Conservation (phyloP, 768 basidiomycete species). For the Podaxis sp. region DNA sequence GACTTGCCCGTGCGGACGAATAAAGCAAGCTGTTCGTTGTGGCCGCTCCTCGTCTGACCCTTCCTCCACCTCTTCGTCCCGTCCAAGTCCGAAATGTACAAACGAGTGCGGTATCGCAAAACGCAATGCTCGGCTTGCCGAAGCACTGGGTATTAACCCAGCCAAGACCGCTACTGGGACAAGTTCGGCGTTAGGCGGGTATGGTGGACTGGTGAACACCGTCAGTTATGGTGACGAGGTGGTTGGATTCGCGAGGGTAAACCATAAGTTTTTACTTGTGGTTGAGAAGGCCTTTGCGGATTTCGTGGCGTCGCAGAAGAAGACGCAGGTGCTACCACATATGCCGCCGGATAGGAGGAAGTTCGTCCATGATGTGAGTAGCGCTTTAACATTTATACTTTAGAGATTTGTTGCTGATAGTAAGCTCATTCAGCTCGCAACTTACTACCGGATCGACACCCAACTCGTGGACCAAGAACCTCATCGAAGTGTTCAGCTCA, state of each 20-base stretch:
- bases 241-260: constrained; percentile 55
- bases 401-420: neutral
- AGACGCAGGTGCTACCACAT: constrained; percentile 71
- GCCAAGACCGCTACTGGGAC: constrained; percentile 16
- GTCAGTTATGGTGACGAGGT: constrained; percentile 66
- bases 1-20: constrained; percentile 80
- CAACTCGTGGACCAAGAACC: constrained; percentile 93
- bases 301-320: constrained; percentile 69
- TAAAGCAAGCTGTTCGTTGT: constrained; percentile 73
- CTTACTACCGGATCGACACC: constrained; percentile 79
- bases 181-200: constrained; percentile 23
- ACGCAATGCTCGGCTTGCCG: constrained; percentile 85
- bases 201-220: constrained; percentile 34
- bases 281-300: constrained; percentile 85
- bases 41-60: constrained; percentile 54
- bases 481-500: constrained; percentile 77
- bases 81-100: constrained; percentile 59
- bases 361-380: constrained; percentile 75
- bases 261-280: constrained; percentile 63
- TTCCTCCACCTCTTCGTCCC: constrained; percentile 27
- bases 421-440: constrained; percentile 54
- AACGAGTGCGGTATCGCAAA: constrained; percentile 84
- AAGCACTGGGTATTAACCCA: constrained; percentile 83
- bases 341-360: constrained; percentile 81
- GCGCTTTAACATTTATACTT: constrained; percentile 13